Conservation (phyloP, 2,329 filamentous ascomycete genomes). For the Aspergillus neoniger region DNA sequence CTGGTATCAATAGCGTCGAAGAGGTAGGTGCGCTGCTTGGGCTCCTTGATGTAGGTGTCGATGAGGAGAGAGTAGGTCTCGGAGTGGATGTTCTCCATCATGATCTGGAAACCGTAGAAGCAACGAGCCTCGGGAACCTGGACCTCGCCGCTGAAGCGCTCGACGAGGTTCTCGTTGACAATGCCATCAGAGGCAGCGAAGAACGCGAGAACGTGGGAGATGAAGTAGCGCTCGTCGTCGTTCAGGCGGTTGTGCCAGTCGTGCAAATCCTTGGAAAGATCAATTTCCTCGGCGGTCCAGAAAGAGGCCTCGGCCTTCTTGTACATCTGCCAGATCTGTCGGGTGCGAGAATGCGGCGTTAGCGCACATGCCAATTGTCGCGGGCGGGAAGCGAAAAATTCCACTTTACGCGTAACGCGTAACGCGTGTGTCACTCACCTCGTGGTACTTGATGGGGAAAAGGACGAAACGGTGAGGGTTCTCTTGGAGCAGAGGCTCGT, state of each 20-base stretch:
- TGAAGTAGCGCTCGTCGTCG: slow-evolving; percentile 96
- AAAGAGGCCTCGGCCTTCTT: slow-evolving; percentile 99
- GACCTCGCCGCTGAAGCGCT: slow-evolving; percentile 95
- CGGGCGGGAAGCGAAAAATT: slow-evolving; percentile 20
- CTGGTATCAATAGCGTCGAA: slow-evolving; percentile 99
- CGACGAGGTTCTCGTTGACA: slow-evolving; percentile 98
- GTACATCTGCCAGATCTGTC: slow-evolving; percentile 99
- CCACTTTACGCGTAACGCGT: slow-evolving; percentile 71
- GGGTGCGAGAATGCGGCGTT: slow-evolving; percentile 33
- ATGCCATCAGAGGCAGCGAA: slow-evolving; percentile 98
- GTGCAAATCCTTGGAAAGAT: slow-evolving; percentile 97
- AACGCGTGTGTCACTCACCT: slow-evolving; percentile 68
- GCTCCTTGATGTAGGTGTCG: slow-evolving; percentile 99
- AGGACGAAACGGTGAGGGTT: slow-evolving; percentile 96
- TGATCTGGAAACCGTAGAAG: slow-evolving; percentile 99
- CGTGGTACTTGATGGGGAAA: slow-evolving; percentile 99
- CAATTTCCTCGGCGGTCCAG: slow-evolving; percentile 99
- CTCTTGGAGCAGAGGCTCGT: slow-evolving; percentile 91
- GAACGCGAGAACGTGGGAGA: slow-evolving; percentile 98
- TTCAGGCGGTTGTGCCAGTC: slow-evolving; percentile 99
- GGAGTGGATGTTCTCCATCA: slow-evolving; percentile 99
- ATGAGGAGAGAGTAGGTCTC: slow-evolving; percentile 99
- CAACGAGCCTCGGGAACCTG: slow-evolving; percentile 97
- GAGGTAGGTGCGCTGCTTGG: slow-evolving; percentile 86
- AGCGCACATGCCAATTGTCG: slow-evolving; percentile 30